phyloP scores from a whole-genome alignment of 2,329 filamentous ascomycete genomes.

The Stagonosporopsis rhizophila region DNA sequence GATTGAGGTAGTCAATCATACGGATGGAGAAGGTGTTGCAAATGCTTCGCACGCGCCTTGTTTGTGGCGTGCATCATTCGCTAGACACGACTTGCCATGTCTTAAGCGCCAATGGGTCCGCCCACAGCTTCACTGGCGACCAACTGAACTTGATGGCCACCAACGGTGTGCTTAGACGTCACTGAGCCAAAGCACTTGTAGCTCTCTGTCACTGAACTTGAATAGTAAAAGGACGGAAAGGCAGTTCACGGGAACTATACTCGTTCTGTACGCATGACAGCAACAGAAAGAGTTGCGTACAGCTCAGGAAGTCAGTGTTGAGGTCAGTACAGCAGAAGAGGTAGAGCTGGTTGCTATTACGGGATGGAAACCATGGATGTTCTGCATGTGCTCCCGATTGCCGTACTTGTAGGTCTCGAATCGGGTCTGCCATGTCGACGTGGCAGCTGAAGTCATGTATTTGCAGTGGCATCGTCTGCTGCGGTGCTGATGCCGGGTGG shows the following conservation, averaged over 20 bases:
- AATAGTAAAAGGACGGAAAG: background rate
- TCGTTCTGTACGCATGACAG: background rate
- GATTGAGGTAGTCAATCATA: background rate
- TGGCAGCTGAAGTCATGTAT: slow-evolving; percentile 10
- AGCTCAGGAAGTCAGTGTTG: too few relatives aligned
- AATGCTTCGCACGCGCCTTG: background rate
- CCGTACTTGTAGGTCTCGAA: background rate
- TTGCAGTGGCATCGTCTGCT: background rate
- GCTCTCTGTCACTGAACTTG: background rate
- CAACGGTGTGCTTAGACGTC: background rate
- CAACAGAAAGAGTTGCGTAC: background rate
- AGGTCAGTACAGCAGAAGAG: background rate
- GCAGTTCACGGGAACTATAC: background rate
- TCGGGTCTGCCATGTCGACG: background rate
- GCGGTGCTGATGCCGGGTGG: slow-evolving; percentile 3
- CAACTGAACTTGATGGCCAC: background rate
- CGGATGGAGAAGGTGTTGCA: background rate
- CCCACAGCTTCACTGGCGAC: background rate
- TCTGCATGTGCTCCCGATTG: slow-evolving; percentile 1
- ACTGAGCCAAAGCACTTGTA: background rate
- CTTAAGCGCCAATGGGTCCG: background rate
- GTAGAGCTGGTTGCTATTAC: background rate
- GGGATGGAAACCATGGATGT: background rate
- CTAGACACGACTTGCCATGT: background rate
- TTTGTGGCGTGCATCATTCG: background rate